phyloP scores from a whole-genome alignment of 2,329 filamentous ascomycete genomes.

The Rugonectria rugulosa region DNA sequence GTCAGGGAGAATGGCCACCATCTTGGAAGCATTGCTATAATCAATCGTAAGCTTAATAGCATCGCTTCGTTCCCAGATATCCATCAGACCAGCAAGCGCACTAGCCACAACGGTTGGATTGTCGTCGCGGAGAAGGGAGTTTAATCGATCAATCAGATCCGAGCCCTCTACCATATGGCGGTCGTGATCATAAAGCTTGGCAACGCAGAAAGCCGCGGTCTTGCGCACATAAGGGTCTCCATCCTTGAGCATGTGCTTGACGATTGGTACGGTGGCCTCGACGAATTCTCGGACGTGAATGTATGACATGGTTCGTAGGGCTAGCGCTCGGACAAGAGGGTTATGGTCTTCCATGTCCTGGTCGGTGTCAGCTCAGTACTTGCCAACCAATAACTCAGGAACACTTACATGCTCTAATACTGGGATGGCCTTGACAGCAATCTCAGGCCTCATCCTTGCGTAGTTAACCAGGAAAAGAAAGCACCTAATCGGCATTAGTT shows the following conservation, averaged over 20 bases:
- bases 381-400: not conserved
- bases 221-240: slow-evolving; percentile 96
- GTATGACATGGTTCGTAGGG: slow-evolving; percentile 95
- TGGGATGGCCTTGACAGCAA: slow-evolving; percentile 90
- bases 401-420: slow-evolving; percentile 78
- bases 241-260: slow-evolving; percentile 85
- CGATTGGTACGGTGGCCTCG: slow-evolving; percentile 83
- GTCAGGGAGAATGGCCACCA: slow-evolving; percentile 94
- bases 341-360: slow-evolving; percentile 96
- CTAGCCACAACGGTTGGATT: slow-evolving; percentile 98
- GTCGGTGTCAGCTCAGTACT: slow-evolving; percentile 25
- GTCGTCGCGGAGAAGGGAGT: slow-evolving; percentile 89
- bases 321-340: slow-evolving; percentile 89
- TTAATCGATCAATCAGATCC: slow-evolving; percentile 90
- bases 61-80: slow-evolving; percentile 98
- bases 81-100: slow-evolving; percentile 88
- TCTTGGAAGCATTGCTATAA: slow-evolving; percentile 96
- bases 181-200: slow-evolving; percentile 98
- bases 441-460: slow-evolving; percentile 90
- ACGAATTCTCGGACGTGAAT: slow-evolving; percentile 97
- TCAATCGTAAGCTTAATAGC: slow-evolving; percentile 98
- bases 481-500: slow-evolving; percentile 68
- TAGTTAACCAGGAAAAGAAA: slow-evolving; percentile 98
- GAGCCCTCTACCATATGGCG: slow-evolving; percentile 87
- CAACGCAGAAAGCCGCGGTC: slow-evolving; percentile 94